Base-by-base conservation (phyloP, 768 basidiomycete species). In the Boletus sp. region DNA sequence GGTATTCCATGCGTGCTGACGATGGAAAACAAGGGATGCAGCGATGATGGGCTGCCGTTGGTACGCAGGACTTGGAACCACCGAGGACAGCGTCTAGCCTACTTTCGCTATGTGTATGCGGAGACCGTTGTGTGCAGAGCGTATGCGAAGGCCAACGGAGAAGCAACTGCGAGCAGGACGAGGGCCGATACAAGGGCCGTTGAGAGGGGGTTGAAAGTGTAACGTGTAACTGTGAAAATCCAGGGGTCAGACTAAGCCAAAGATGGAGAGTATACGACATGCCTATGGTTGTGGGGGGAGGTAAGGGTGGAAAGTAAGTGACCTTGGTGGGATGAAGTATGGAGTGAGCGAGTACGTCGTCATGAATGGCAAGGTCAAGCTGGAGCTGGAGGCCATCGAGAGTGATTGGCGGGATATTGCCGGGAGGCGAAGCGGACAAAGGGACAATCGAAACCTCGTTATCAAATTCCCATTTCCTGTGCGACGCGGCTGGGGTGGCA, bases 401-500 rank as follows among this genome's bases (percentile, higher is more conserved):
- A 27, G 57, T 30, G 47, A 60, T 53, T 34, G 51, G 10, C 32
- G 43, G 49, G 23, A 38, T 37, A 37, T 47, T 47, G 2, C 54
- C 39, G 23, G 45, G 19, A 27, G 45, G 30, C 23, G 54, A 38
- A 35, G 46, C 30, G 13, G 55, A 39, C 39, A 62, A 57, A 17
- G 70, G 64, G 25, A 55, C 46, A 21, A 70, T 50, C n/a, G 42
- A 43, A 40, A 69, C 58, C n/a, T 66, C 66, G 54, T 59, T 51
- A 54, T 63, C 69, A 10, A 70, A 62, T 48, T 69, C 63, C 69
- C 70, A 70, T 25, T 53, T 58, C 33, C 59, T 62, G 45, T 60
- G 43, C 23, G 60, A 54, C 21, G 44, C 39, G 21, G 59, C 33
- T 21, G 57, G 47, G 29, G 59, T 27, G 34, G 63, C 54, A 27